Evolutionary conservation across 179 eudicot species (phyloP).

Genomic region (Spergularia azorica): DNA sequence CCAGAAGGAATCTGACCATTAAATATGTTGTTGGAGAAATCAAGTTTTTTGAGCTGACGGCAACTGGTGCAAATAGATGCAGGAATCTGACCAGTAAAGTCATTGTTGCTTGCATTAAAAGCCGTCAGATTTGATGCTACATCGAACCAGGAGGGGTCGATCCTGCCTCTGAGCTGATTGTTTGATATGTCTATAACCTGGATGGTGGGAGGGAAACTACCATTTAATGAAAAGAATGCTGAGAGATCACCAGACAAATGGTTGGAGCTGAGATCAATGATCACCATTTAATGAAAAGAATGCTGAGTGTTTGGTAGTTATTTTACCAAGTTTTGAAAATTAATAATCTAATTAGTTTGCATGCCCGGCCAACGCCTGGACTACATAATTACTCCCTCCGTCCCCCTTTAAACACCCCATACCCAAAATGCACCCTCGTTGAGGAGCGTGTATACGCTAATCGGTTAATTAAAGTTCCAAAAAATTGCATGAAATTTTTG

Average conservation of each 20-base stretch:
- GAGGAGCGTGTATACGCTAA: too few relatives aligned
- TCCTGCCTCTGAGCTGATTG: slow-evolving; percentile 54
- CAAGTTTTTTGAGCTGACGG: slow-evolving; percentile 42
- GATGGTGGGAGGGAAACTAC: slow-evolving; percentile 35
- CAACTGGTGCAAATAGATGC: slow-evolving; percentile 39
- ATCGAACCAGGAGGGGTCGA: slow-evolving; percentile 40
- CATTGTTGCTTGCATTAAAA: slow-evolving; percentile 62
- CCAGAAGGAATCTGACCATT: slow-evolving; percentile 45
- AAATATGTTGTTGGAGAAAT: slow-evolving; percentile 61
- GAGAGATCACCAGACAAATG: slow-evolving; percentile 47
- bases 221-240: slow-evolving; percentile 16
- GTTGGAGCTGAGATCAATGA: slow-evolving; percentile 74
- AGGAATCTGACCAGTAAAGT: slow-evolving; percentile 56
- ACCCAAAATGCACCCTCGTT: too few relatives aligned
- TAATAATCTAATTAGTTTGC: too few relatives aligned
- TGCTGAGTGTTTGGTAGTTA: too few relatives aligned
- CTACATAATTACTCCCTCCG: too few relatives aligned
- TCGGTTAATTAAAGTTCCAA: too few relatives aligned
- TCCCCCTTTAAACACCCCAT: too few relatives aligned
- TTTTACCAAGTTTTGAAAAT: too few relatives aligned
- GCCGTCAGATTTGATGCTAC: slow-evolving; percentile 39
- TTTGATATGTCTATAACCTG: slow-evolving; percentile 50
- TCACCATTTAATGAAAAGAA: too few relatives aligned
- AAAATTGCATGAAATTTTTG: too few relatives aligned
- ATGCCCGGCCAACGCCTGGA: too few relatives aligned